Evolutionary conservation across 148 eudicot species (phyloP), one percentile per base, ranked within the genome.

Genomic region (Persicaria maculosa): DNA sequence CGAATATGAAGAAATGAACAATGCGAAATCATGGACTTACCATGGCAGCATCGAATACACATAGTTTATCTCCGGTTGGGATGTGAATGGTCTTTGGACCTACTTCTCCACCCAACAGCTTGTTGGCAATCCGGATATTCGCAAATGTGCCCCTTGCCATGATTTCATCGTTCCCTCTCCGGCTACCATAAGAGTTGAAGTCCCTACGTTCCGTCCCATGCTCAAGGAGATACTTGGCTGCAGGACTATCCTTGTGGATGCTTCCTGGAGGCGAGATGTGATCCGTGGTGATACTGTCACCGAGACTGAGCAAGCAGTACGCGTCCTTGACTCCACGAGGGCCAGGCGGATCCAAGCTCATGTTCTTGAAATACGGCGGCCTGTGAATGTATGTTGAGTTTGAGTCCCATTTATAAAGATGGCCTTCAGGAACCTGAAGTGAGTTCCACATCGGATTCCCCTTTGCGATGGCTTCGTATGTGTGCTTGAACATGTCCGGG

Each of bases 101-200:
- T 19, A 87, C 95, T 87, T 93, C 97, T 54, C 97, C 98, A 74
- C 84, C 86, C 83, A 93, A 81, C 54, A 89, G 81, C 83, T 93
- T 93, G 86, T 93, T 93, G 67, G 91, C 94, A 64, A 91, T 81
- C 4, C 98, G 88, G 74, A 93, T 89, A 76, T 93, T 91, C 40
- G 98, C 95, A 81, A 93, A 93, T 68, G 98, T 93, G 47, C 97
- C 98, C 83, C 98, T 91, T 47, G 94, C 90, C 98, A 93, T 93
- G 76, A 93, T 83, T 78, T 93, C 97, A 72, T 93, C 98, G 71
- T 93, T 93, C 50, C 98, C 98, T 84, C 98, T 90, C 14, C 98
- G 97, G 70, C 97, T 91, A 76, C 98, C 98, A 76, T 93, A 93
- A 16, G 98, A 93, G 81, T 93, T 91, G 81, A 93, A 93, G 78